phyloP scores from a whole-genome alignment of 1,284 basidiomycete genomes.

The Pterulicium gracile region DNA sequence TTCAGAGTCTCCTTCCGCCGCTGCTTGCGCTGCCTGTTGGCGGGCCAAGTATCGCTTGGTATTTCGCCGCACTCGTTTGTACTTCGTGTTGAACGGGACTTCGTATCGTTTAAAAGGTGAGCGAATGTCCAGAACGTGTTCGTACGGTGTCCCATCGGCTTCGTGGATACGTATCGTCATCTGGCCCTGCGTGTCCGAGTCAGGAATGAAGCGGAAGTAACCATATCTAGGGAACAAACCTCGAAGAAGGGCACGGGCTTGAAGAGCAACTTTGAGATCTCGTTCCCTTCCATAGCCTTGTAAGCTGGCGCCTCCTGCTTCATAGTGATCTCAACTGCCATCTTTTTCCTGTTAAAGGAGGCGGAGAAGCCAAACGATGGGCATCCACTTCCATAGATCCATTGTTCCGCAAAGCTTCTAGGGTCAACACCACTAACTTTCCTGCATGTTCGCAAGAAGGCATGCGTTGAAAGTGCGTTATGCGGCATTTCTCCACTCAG shows the following conservation, averaged over 20 bases:
- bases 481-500: slow-evolving; percentile 85
- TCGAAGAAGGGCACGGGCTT: slow-evolving; percentile 88
- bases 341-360: slow-evolving; percentile 95
- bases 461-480: slow-evolving; percentile 82
- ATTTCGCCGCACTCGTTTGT: slow-evolving; percentile 91
- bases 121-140: slow-evolving; percentile 93
- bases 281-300: slow-evolving; percentile 56
- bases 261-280: slow-evolving; percentile 53
- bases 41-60: slow-evolving; percentile 92
- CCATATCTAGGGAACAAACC: slow-evolving; percentile 24
- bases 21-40: slow-evolving; percentile 87
- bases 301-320: slow-evolving; percentile 79
- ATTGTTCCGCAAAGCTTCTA: slow-evolving; percentile 89
- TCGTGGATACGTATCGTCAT: slow-evolving; percentile 99
- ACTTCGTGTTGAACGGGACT: slow-evolving; percentile 99
- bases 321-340: slow-evolving; percentile 95
- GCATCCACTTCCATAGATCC: slow-evolving; percentile 97
- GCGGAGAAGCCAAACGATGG: slow-evolving; percentile 87
- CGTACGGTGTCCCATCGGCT: slow-evolving; percentile 97
- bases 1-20: slow-evolving; percentile 83
- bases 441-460: slow-evolving; percentile 86
- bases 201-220: slow-evolving; percentile 3
- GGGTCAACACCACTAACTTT: slow-evolving; percentile 91
- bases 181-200: slow-evolving; percentile 53
- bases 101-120: slow-evolving; percentile 85